Evolutionary conservation across 1,284 basidiomycete species (phyloP), one percentile per base, ranked within the genome.

Genomic region (Porodaedalea pini): DNA sequence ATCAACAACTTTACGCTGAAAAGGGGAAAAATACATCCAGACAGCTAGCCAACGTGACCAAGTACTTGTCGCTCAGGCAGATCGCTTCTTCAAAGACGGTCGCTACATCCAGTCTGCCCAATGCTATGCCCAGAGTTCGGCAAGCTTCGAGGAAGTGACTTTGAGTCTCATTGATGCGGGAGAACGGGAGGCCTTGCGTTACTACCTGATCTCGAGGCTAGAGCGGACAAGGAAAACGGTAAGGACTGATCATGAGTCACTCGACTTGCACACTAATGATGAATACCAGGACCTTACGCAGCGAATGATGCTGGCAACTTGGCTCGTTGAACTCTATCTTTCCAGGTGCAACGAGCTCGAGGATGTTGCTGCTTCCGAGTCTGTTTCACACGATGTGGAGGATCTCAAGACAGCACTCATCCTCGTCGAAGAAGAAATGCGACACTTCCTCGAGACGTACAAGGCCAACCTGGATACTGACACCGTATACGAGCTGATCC

Each of bases 271-370:
- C 31, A n/a, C n/a, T n/a, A n/a, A n/a, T n/a, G n/a, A n/a, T 47
- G 13, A 10, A 45, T 54, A 56, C 17, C 61, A 95, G 92, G 93
- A 97, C 65, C 65, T 92, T 47, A 94, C 92, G 0, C 94, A 98
- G 70, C 82, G 97, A 32, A 94, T 96, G 88, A 96, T 99, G 89
- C 78, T 99, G 6, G 94, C 97, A 1, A 98, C 95, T 0, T 99
- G 97, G 97, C 86, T 99, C 5, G 88, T 97, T 29, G 97, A 99
- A 71, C 94, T 99, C 63, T 98, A 95, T 69, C 82, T 99, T 21
- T 90, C 88, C 73, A 98, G 97, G 75, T 94, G 94, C 70, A 96
- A 98, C 67, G 92, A 96, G 63, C 78, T 98, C 49, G 97, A 99
- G 68, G 97, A 99, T 67, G 75, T 92, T 15, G 81, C 89, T 44